phyloP scores from a whole-genome alignment of 495 filamentous ascomycete genomes.

The Filosporella fistucella region DNA sequence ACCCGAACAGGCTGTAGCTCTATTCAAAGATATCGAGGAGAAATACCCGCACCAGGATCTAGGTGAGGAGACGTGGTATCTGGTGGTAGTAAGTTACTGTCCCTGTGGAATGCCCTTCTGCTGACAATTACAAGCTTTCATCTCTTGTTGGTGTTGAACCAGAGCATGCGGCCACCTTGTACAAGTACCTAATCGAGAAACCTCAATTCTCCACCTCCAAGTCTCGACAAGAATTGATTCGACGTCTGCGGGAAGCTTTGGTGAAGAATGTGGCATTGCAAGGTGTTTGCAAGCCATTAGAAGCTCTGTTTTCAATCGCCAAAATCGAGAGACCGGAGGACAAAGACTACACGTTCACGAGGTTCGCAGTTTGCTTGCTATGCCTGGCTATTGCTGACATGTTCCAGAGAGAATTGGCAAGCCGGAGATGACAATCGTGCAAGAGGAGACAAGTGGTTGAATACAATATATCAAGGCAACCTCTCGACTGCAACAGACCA shows the following conservation, averaged over 20 bases:
- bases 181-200: slow-evolving; percentile 42
- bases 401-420: slow-evolving; percentile 30
- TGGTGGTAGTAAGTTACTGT: slow-evolving; percentile 37
- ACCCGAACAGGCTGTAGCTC: slow-evolving; percentile 23
- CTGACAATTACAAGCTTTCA: slow-evolving; percentile 26
- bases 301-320: slow-evolving; percentile 41
- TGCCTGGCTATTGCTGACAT: slow-evolving; percentile 11
- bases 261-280: slow-evolving; percentile 46
- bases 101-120: neutral
- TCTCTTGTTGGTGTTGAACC: slow-evolving; percentile 41
- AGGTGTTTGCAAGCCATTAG: slow-evolving; percentile 50
- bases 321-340: slow-evolving; percentile 45
- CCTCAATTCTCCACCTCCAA: slow-evolving; percentile 30
- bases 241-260: slow-evolving; percentile 47
- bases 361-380: no score
- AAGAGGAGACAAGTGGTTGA: slow-evolving; percentile 40
- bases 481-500: slow-evolving; percentile 32
- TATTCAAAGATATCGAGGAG: slow-evolving; percentile 48
- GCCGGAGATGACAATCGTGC: slow-evolving; percentile 42
- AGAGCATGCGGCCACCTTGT: slow-evolving; percentile 42
- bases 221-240: slow-evolving; percentile 40
- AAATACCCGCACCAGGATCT: slow-evolving; percentile 43
- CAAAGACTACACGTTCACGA: slow-evolving; percentile 45
- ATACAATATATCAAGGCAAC: slow-evolving; percentile 36
- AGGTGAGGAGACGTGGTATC: slow-evolving; percentile 52